A percentile compares a stretch with the other conserved stretches of the same genome.
Evolutionary conservation across 139 green algal species (phyloP).

Genomic region (Chlamydomonas incerta): DNA sequence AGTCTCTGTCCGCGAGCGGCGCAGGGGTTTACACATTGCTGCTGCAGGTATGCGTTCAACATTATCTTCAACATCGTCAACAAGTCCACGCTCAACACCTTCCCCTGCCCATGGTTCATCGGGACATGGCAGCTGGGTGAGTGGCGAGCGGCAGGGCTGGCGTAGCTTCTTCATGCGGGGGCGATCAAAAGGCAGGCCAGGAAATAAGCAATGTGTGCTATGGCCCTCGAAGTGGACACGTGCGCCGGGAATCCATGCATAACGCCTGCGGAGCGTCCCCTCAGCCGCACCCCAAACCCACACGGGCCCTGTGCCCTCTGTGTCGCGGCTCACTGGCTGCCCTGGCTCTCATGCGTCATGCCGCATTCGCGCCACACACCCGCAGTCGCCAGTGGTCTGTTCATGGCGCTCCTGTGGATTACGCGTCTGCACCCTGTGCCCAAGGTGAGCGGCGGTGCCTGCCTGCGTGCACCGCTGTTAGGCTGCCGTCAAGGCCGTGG

Average conservation of each 20-base stretch:
- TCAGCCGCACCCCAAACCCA: too few relatives aligned
- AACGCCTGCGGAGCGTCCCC: neutral
- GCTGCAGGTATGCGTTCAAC: conserved; percentile 89
- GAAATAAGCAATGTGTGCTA: too few relatives aligned
- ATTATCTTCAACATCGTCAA: conserved; percentile 95
- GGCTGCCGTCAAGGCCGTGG: too few relatives aligned
- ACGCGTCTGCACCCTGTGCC: conserved; percentile 78
- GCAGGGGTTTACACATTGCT: neutral
- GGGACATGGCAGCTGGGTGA: conserved; percentile 85
- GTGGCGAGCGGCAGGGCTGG: too few relatives aligned
- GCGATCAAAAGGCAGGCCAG: too few relatives aligned
- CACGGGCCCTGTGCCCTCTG: too few relatives aligned
- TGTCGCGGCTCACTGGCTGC: too few relatives aligned
- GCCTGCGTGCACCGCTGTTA: too few relatives aligned
- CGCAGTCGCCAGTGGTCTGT: conserved; percentile 75
- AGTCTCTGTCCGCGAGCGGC: too few relatives aligned
- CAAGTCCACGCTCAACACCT: conserved; percentile 89
- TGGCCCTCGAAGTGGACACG: too few relatives aligned
- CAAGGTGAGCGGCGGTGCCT: conserved; percentile 57
- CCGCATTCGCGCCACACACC: neutral
- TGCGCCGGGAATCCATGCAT: neutral
- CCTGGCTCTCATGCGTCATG: too few relatives aligned
- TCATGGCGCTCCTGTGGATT: conserved; percentile 85
- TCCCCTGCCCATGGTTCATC: conserved; percentile 90
- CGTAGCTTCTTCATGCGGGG: too few relatives aligned